These are phyloP conservation scores for Thuidium tamariscinum DNA, from an alignment of 225 moss, liverwort and hornwort species.

Conservation along the genomic window DNA sequence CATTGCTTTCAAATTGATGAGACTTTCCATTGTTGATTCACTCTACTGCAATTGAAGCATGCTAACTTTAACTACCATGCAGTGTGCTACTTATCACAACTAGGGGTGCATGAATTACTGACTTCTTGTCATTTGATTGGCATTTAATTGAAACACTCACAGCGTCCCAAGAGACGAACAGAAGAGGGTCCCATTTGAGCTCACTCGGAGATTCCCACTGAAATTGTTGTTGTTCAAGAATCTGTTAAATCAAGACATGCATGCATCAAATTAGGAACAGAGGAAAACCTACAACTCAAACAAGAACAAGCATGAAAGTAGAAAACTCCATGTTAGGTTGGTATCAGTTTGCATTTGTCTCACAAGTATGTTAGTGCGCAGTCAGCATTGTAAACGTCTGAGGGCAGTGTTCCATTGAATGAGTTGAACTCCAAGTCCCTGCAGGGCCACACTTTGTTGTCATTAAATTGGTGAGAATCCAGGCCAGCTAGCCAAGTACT, in stretches of 20 bases:
- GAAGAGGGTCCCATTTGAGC: background rate
- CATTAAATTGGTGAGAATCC: too few relatives aligned
- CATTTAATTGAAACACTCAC: background rate
- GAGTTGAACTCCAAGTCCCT: background rate
- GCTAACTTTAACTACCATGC: background rate
- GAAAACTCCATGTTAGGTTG: accelerated
- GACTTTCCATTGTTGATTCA: too few relatives aligned
- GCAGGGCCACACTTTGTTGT: background rate
- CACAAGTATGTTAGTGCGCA: accelerated
- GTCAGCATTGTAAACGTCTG: too few relatives aligned
- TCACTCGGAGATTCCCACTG: background rate
- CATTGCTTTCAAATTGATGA: too few relatives aligned
- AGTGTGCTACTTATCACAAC: too few relatives aligned
- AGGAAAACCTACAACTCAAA: background rate
- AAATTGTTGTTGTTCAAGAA: background rate
- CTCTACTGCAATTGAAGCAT: too few relatives aligned
- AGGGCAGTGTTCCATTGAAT: background rate
- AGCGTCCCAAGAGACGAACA: accelerated
- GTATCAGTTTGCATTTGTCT: background rate
- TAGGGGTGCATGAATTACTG: background rate
- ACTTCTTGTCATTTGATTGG: background rate
- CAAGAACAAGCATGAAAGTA: background rate
- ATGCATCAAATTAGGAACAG: background rate
- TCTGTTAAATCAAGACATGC: background rate
- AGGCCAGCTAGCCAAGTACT: too few relatives aligned